These are phyloP conservation scores for Nematodospora anomalae DNA, from an alignment of 1,139 yeast species.

Conservation along the genomic window DNA sequence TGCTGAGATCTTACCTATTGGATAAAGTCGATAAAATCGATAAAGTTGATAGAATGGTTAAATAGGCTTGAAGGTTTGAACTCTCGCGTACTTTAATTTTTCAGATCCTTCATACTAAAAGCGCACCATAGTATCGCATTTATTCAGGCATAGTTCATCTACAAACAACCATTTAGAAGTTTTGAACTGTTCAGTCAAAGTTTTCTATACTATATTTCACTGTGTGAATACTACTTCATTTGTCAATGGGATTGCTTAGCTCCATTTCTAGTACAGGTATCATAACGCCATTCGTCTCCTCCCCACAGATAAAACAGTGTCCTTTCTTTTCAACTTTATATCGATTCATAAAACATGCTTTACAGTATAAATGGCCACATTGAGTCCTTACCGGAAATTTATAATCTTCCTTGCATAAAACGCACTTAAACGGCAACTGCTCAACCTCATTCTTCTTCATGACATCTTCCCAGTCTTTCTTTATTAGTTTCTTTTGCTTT, in stretches of 20 bases:
- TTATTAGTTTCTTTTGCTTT: slow-evolving; percentile 67
- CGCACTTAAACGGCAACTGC: slow-evolving; percentile 60
- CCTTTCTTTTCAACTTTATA: slow-evolving; percentile 41
- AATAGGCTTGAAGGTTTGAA: too few species aligned
- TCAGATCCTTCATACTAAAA: neutral
- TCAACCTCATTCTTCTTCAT: slow-evolving; percentile 9
- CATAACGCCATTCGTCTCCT: slow-evolving; percentile 56
- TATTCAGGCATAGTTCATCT: too few species aligned
- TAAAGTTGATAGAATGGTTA: slow-evolving; percentile 1
- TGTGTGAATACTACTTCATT: too few species aligned
- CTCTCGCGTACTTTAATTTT: too few species aligned
- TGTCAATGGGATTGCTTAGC: too few species aligned
- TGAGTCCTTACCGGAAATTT: slow-evolving; percentile 57
- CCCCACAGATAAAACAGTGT: slow-evolving; percentile 57
- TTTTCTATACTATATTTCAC: too few species aligned
- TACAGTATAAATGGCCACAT: slow-evolving; percentile 71
- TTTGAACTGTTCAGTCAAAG: too few species aligned
- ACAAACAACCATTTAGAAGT: too few species aligned
- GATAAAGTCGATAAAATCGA: too few species aligned
- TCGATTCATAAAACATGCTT: slow-evolving; percentile 56
- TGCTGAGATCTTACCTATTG: too few species aligned
- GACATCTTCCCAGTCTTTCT: slow-evolving; percentile 68
- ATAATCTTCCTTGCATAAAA: slow-evolving; percentile 60
- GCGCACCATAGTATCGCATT: too few species aligned
- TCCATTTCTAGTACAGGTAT: slow-evolving; percentile 22